Evolutionary conservation across 192 early-diverging fungal species (phyloP).

Genomic region (Diversispora epigaea): DNA sequence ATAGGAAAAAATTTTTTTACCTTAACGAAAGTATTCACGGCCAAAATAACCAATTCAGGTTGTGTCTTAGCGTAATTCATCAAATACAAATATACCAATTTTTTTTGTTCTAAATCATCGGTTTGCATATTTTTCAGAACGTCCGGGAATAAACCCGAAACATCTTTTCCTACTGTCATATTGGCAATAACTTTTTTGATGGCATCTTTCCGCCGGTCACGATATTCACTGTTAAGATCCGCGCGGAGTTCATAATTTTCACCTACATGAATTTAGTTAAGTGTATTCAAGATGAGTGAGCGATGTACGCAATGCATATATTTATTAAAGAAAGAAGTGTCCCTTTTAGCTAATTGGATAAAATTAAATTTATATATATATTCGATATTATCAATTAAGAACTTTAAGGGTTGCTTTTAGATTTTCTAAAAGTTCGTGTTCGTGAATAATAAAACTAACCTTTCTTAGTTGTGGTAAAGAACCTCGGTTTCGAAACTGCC

Average conservation of each 20-base stretch:
- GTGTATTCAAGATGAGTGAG: neutral
- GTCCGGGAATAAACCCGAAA: slow-evolving; percentile 91
- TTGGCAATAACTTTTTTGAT: slow-evolving; percentile 99
- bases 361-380: no score
- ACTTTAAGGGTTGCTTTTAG: no score
- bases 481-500: slow-evolving; percentile 52
- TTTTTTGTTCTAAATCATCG: slow-evolving; percentile 96
- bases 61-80: slow-evolving; percentile 98
- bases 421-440: neutral
- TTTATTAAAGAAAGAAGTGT: neutral
- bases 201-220: slow-evolving; percentile 92
- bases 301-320: neutral
- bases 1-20: slow-evolving; percentile 39
- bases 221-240: slow-evolving; percentile 97
- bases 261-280: slow-evolving; percentile 50
- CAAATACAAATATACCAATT: slow-evolving; percentile 95
- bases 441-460: slow-evolving; percentile 44
- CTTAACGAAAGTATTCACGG: slow-evolving; percentile 97
- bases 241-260: slow-evolving; percentile 98
- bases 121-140: slow-evolving; percentile 99
- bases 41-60: slow-evolving; percentile 94
- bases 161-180: slow-evolving; percentile 99
- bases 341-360: neutral
- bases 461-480: slow-evolving; percentile 75
- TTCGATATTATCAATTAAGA: no score